A percentile compares a stretch with the other conserved stretches of the same genome.
Conservation (phyloP, 2,329 filamentous ascomycete species). For the Sclerotinia subarctica region DNA sequence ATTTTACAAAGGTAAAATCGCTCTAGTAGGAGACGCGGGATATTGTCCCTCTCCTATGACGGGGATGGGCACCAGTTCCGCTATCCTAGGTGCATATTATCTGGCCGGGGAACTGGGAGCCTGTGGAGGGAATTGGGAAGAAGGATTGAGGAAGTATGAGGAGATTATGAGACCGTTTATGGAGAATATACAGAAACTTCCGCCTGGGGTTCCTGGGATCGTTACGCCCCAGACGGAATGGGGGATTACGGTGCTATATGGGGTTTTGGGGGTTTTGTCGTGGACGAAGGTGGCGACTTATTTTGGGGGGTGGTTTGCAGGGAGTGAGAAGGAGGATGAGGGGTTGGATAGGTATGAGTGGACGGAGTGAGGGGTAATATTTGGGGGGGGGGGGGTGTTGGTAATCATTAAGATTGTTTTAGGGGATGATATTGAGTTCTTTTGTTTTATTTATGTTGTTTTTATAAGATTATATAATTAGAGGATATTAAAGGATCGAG, state of each 20-base stretch:
- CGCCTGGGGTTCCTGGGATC: slow-evolving; percentile 1
- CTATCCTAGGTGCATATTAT: slow-evolving; percentile 45
- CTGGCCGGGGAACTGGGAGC: slow-evolving; percentile 45
- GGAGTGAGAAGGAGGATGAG: not conserved
- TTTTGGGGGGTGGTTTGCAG: not conserved
- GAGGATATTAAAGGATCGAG: too few species aligned
- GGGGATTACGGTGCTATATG: not conserved
- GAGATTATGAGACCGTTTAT: slow-evolving; percentile 9
- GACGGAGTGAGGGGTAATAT: not conserved
- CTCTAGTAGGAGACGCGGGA: slow-evolving; percentile 55
- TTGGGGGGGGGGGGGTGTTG: not conserved
- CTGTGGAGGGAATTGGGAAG: slow-evolving; percentile 8
- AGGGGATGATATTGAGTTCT: too few species aligned
- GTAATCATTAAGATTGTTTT: not conserved
- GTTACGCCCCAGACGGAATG: slow-evolving; percentile 4
- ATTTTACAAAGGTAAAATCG: slow-evolving; percentile 41
- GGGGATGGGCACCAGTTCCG: slow-evolving; percentile 43
- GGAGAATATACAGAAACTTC: slow-evolving; percentile 9
- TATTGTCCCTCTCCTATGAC: slow-evolving; percentile 39
- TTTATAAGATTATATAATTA: too few species aligned
- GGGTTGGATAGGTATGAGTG: slow-evolving; percentile 4
- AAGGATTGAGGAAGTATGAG: not conserved
- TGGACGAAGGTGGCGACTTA: slow-evolving; percentile 6
- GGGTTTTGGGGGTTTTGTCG: not conserved
- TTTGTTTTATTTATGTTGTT: too few species aligned